Conservation (phyloP, 441 rosid genomes). For the Erodium texanum region DNA sequence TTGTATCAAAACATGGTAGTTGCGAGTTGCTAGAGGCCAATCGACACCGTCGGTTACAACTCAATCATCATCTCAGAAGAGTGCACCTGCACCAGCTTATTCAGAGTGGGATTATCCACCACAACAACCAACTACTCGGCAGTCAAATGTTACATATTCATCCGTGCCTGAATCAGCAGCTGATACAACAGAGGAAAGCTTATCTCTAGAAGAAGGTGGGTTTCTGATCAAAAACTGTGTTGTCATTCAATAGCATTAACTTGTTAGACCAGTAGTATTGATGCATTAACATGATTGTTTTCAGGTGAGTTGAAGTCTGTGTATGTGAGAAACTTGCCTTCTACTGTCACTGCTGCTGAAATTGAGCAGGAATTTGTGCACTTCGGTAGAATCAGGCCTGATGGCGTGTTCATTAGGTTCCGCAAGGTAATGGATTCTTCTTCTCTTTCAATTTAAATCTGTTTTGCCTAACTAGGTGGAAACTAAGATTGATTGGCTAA, state of each 20-base stretch:
- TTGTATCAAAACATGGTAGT: constrained; percentile 23
- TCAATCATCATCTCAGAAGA: constrained; percentile 37
- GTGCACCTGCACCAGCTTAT: constrained; percentile 25
- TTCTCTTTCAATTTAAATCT: neutral
- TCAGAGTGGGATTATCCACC: constrained; percentile 43
- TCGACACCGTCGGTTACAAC: constrained; percentile 28
- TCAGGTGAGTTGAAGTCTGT: constrained; percentile 57
- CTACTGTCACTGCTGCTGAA: constrained; percentile 46
- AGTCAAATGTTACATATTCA: constrained; percentile 28
- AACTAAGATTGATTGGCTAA: constrained; percentile 19
- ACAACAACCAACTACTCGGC: constrained; percentile 32
- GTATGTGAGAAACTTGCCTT: constrained; percentile 65
- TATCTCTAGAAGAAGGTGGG: constrained; percentile 41
- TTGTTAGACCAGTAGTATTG: neutral
- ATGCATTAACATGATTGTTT: constrained; percentile 18
- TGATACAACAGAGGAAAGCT: constrained; percentile 41
- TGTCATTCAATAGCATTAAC: neutral
- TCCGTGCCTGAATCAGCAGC: constrained; percentile 38
- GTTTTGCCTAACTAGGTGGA: neutral
- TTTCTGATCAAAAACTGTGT: neutral
- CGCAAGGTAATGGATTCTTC: constrained; percentile 37
- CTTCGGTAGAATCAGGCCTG: constrained; percentile 62
- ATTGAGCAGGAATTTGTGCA: constrained; percentile 58
- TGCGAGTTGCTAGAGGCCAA: constrained; percentile 45
- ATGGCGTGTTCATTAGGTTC: constrained; percentile 58